These are phyloP conservation scores for Incumbomyces lentus DNA, from an alignment of 2,329 filamentous ascomycete species.

Conservation along the genomic window DNA sequence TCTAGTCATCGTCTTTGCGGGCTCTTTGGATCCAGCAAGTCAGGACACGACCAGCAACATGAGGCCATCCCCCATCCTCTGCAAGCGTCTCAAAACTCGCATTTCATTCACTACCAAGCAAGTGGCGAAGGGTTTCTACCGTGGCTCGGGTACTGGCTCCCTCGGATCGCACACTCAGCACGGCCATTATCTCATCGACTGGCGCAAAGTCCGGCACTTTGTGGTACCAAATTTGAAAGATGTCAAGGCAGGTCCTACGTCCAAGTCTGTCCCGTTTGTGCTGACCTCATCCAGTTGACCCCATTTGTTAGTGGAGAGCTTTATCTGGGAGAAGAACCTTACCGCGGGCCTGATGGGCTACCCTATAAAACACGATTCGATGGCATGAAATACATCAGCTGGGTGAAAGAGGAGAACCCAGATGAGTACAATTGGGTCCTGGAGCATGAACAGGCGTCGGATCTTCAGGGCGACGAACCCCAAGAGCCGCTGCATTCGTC, in stretches of 20 bases:
- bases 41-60: conserved; percentile 11
- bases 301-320: background rate
- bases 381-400: background rate
- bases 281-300: background rate
- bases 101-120: conserved; percentile 72
- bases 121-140: conserved; percentile 90
- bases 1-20: too few species aligned
- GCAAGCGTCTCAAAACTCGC: conserved; percentile 13
- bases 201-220: conserved; percentile 80
- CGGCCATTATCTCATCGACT: conserved; percentile 78
- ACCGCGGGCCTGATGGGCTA: background rate
- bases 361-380: background rate
- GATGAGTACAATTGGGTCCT: background rate
- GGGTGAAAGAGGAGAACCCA: background rate
- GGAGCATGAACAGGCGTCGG: too few species aligned
- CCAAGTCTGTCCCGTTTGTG: background rate
- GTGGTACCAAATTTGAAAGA: conserved; percentile 61
- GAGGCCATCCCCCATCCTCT: conserved; percentile 17
- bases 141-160: conserved; percentile 79
- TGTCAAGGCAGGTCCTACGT: conserved; percentile 53
- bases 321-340: background rate
- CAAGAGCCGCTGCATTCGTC: too few species aligned
- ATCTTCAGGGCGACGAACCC: too few species aligned
- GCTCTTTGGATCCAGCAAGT: too few species aligned
- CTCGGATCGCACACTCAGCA: conserved; percentile 77